Base-by-base conservation (phyloP, 495 filamentous ascomycete genomes). In the Neurospora discreta region DNA sequence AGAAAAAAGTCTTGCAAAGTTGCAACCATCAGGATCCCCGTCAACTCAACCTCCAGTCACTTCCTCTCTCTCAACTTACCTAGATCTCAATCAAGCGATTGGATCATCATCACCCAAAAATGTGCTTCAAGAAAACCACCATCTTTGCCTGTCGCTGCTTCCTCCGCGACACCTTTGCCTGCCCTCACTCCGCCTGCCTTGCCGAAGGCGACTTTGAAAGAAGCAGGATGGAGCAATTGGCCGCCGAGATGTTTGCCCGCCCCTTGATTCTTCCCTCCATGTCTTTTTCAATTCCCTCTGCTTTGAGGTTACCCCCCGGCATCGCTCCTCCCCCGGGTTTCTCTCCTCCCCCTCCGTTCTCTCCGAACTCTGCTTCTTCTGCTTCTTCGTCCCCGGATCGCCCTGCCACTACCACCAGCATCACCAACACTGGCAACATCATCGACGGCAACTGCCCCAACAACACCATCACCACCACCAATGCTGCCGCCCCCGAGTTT, bases 361-460 rank as follows among this genome's bases (percentile, higher is more conserved):
- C 44, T 11, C 44, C 44, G 5, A 20, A 4, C 1, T 46, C 44
- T 23, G 44, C n/a, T 46, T 46, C 44, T 11, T 46, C 44, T 13
- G 10, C 43, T 20, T 46, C 20, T 46, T 23, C 44, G 3, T 46
- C 44, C 10, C n/a, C 44, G 3, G n/a, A n/a, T n/a, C n/a, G n/a
- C 9, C 3, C 0, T 9, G 2, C n/a, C 18, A 2, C 20, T 0
- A 6, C n/a, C 10, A 5, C 0, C 20, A 52, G 2, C 18, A 8
- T 3, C 33, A 36, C 33, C 33, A 36, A 36, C 42, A n/a, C 18
- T 9, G 9, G 3, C 43, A 11, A 10, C n/a, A 36, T 36, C 3
- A n/a, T n/a, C n/a, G n/a, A n/a, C n/a, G n/a, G n/a, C n/a, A n/a
- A n/a, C n/a, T n/a, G n/a, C n/a, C n/a, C n/a, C n/a, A n/a, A n/a